Evolutionary conservation across 1,284 basidiomycete species (phyloP), one percentile per base, ranked within the genome.

Genomic region (Ceraceosorus guamensis): DNA sequence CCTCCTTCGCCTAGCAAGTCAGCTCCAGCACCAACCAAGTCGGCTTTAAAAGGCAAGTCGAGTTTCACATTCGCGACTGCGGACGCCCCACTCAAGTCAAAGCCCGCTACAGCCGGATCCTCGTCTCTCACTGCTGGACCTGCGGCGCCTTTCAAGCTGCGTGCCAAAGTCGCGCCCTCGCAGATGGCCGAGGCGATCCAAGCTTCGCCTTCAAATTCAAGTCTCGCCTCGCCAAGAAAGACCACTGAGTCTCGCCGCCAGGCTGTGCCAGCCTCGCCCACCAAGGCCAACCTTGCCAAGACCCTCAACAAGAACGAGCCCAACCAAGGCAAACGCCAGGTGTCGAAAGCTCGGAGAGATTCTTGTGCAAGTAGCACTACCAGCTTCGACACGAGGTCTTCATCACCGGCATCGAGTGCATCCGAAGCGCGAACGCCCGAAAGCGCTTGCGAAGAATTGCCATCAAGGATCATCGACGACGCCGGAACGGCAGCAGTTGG

Each of bases 31-130:
- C 44, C 55, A 3, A 52, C 31, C 30, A 65, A 64, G 48, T 16
- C 49, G 6, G 47, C 55, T 5, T 43, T 63, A 2, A 61, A 64
- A 55, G 48, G 16, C 5, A 61, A 59, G 41, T 53, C 51, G 10
- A 63, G 62, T 52, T 64, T 64, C 50, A 62, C 59, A 6, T 64
- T 62, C 56, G 62, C 62, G 10, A 64, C 60, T 11, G 31, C 35
- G 11, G 34, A 52, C n/a, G 46, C 48, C 6, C 68, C 68, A 4
- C 55, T 71, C 52, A 53, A 53, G 44, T 34, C 18, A n/a, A n/a
- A 13, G 11, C 4, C 41, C 41, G 16, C 41, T 16, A 13, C 41
- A 43, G 13, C 41, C 16, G 13, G 16, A 43, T 43, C 41, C 13
- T 43, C 41, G 16, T 16, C 13, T 13, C 24, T 24, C 24, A 24